These are phyloP conservation scores for Austroboletus novae-zelandiae DNA, from an alignment of 1,284 basidiomycete species.

Conservation along the genomic window DNA sequence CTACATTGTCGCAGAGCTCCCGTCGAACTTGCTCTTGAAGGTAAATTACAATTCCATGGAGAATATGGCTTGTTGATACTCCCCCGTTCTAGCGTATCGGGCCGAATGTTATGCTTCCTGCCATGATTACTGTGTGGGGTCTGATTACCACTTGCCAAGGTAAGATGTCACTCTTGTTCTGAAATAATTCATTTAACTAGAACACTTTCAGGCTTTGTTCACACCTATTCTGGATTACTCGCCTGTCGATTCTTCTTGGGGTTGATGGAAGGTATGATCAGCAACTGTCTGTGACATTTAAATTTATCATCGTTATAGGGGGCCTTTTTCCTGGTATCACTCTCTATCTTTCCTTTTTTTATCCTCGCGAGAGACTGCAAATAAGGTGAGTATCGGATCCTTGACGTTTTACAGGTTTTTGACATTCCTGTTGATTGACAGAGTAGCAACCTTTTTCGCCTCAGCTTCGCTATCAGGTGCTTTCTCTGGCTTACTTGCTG, in stretches of 20 bases:
- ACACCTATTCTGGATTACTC: constrained; percentile 51
- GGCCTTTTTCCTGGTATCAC: constrained; percentile 60
- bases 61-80: not conserved
- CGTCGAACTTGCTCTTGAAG: constrained; percentile 57
- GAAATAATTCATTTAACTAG: constrained; percentile 3
- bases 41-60: constrained; percentile 22
- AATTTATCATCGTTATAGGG: constrained; percentile 33
- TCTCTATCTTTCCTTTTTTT: constrained; percentile 58
- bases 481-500: constrained; percentile 63
- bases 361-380: constrained; percentile 55
- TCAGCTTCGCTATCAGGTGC: constrained; percentile 59
- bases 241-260: constrained; percentile 66
- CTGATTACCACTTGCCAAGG: constrained; percentile 55
- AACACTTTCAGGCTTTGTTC: constrained; percentile 44
- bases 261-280: constrained; percentile 49
- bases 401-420: not conserved
- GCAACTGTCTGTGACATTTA: constrained; percentile 41
- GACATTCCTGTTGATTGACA: constrained; percentile 14
- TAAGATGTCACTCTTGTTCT: constrained; percentile 9
- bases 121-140: constrained; percentile 58
- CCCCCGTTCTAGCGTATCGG: constrained; percentile 44
- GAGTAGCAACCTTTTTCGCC: constrained; percentile 56
- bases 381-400: constrained; percentile 39
- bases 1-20: constrained; percentile 59
- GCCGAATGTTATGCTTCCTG: constrained; percentile 54